These are phyloP conservation scores for Marasmius sp. DNA, from an alignment of 1,284 basidiomycete species.

Conservation along the genomic window DNA sequence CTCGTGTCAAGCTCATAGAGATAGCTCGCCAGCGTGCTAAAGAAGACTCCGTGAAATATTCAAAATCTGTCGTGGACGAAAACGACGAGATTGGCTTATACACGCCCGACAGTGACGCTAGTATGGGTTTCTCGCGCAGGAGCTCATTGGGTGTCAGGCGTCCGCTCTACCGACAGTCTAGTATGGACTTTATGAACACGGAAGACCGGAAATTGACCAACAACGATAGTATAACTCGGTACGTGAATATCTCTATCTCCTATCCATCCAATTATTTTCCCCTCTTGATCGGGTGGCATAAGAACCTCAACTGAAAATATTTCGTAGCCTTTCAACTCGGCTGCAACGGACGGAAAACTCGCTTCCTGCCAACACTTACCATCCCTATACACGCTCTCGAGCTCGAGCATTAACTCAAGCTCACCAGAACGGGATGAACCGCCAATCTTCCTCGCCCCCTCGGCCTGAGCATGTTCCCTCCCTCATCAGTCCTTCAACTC, in stretches of 20 bases:
- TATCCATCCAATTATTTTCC: slow-evolving; percentile 5
- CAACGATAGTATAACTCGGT: slow-evolving; percentile 63
- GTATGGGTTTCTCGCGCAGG: slow-evolving; percentile 13
- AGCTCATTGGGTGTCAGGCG: slow-evolving; percentile 34
- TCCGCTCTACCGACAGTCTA: slow-evolving; percentile 74
- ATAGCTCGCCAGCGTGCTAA: slow-evolving; percentile 62
- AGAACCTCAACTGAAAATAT: neutral
- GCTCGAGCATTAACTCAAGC: slow-evolving; percentile 22
- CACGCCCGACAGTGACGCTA: slow-evolving; percentile 31
- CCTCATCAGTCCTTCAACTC: slow-evolving; percentile 56
- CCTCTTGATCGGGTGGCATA: neutral
- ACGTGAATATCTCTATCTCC: slow-evolving; percentile 25
- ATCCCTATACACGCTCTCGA: slow-evolving; percentile 58
- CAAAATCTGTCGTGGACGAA: slow-evolving; percentile 34
- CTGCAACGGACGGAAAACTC: slow-evolving; percentile 65
- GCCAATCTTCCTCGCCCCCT: slow-evolving; percentile 38
- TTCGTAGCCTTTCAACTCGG: slow-evolving; percentile 59
- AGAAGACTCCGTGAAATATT: slow-evolving; percentile 43
- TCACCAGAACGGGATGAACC: slow-evolving; percentile 12
- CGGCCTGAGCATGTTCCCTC: slow-evolving; percentile 36
- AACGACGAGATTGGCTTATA: slow-evolving; percentile 26
- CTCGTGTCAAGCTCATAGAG: slow-evolving; percentile 76
- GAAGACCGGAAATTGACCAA: slow-evolving; percentile 46
- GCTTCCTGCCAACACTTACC: slow-evolving; percentile 49
- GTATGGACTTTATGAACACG: slow-evolving; percentile 77